Evolutionary conservation across 1,284 basidiomycete genomes (phyloP), one percentile per base, ranked within the genome.

Genomic region (Cerrena zonata): DNA sequence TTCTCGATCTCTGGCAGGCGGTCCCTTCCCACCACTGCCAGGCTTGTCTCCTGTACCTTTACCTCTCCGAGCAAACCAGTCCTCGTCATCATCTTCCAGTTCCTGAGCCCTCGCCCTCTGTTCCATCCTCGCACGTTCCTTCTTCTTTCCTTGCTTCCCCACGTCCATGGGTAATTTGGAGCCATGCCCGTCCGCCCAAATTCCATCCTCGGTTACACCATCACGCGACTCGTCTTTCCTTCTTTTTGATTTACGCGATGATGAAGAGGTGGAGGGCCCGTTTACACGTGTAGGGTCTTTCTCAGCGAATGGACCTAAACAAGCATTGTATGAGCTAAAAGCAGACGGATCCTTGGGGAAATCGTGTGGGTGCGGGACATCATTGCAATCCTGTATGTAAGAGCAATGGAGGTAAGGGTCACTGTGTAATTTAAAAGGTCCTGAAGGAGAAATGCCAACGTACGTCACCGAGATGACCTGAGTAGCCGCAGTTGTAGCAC

Each of bases 401-500:
- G 36, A 56, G n/a, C n/a, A n/a, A n/a, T n/a, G n/a, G n/a, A n/a
- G n/a, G 47, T 39, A 50, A 19, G 38, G 40, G 23, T 3, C 23
- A 40, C 23, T 37, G 43, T 36, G 37, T 15, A 46, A 43, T 44
- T 37, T 18, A 13, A 22, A 7, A 43, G 15, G 24, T 23, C 21
- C 23, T 18, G 12, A 22, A 22, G 26, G 18, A 37, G n/a, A 46
- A 26, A 26, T 30, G 46, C 45, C 51, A 36, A 76, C 84, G 70
- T 61, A 91, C 92, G 63, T 95, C 93, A 41, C 93, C 93, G 64
- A 89, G 80, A 66, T 96, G 93, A 3, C 89, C 91, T 46, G 69
- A 67, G 27, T 70, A 68, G 23, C 89, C 91, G 61, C 93, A 96
- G 61, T 92, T 93, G 69, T 94, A 94, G 67, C 93, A 96, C 85